Percentiles rank a stretch among this genome's conserved stretches.
phyloP scores from a whole-genome alignment of 1,284 basidiomycete species.

The Acaromyces ingoldii region DNA sequence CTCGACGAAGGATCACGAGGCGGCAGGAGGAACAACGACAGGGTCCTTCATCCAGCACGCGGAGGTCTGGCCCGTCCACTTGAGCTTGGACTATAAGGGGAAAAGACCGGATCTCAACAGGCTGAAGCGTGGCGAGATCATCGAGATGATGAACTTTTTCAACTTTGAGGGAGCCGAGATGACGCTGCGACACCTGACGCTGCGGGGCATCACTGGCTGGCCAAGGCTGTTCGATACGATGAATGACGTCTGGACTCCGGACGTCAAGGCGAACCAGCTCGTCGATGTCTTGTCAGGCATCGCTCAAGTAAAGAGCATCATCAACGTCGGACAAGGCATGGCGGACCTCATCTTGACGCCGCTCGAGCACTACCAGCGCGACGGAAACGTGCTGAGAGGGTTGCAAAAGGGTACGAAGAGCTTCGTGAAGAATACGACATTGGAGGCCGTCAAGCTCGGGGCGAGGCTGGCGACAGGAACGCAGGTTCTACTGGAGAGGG shows the following conservation, averaged over 20 bases:
- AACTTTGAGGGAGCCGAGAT: slow-evolving; percentile 98
- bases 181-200: slow-evolving; percentile 85
- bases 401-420: slow-evolving; percentile 88
- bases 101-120: slow-evolving; percentile 89
- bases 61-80: slow-evolving; percentile 72
- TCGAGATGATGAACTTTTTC: slow-evolving; percentile 99
- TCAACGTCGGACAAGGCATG: slow-evolving; percentile 92
- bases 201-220: slow-evolving; percentile 86
- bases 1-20: neutral
- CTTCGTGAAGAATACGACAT: slow-evolving; percentile 86
- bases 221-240: slow-evolving; percentile 78
- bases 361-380: slow-evolving; percentile 94
- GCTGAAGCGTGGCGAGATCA: slow-evolving; percentile 74
- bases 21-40: no score
- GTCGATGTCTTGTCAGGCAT: slow-evolving; percentile 97
- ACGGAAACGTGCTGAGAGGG: slow-evolving; percentile 84
- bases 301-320: slow-evolving; percentile 77
- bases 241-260: slow-evolving; percentile 97
- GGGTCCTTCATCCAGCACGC: slow-evolving; percentile 59
- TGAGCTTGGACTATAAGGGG: slow-evolving; percentile 97
- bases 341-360: slow-evolving; percentile 92
- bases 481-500: slow-evolving; percentile 90
- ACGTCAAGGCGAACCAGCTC: slow-evolving; percentile 96
- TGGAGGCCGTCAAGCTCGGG: slow-evolving; percentile 92
- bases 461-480: slow-evolving; percentile 91